Base-by-base conservation (phyloP, 176 grass and related monocot species). In the maize (Zea mays) region DNA sequence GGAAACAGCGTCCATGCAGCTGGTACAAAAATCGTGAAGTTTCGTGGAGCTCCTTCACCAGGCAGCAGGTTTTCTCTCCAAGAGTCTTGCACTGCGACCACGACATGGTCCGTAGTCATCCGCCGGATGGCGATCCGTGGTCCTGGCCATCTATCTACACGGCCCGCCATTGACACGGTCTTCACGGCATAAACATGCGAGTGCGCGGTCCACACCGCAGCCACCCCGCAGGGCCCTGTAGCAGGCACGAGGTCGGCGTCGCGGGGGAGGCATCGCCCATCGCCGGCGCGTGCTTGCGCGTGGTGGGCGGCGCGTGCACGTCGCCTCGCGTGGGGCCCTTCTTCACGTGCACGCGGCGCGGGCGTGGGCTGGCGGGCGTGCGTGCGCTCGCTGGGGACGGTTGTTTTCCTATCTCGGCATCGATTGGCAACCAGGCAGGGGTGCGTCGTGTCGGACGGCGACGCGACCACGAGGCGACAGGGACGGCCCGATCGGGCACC, bases 261-360 rank as follows among this genome's bases (percentile, higher is more conserved):
- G 71, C 17, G n/a, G 42, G 0, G 42, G 42, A 20, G n/a, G 38
- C 3, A 39, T 27, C 27, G 27, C 27, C 65, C 65, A 20, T 46
- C 66, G 19, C 66, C n/a, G 0, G 42, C 78, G 78, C 65, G 77
- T 66, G 77, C 42, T 4, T 3, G 42, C 50, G 71, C 72, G 84
- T 56, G 78, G 36, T 20, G n/a, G 41, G 45, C n/a, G 50, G 72
- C 4, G 69, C 11, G 7, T 41, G 54, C 10, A 57, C 20, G 68
- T n/a, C 67, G 47, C 12, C 65, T 41, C 3, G 5, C 40, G 41
- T 10, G 66, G 51, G 54, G 41, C 42, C 55, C 27, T 83, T 83
- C 27, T 83, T 83, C 71, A 83, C 81, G 71, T 83, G 71, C 48
- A 7, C 52, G 52, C 52, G 17, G 54, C n/a, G n/a, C n/a, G n/a